Evolutionary conservation across 345 rosid genomes (phyloP).

Genomic region (Dovyalis caffra): DNA sequence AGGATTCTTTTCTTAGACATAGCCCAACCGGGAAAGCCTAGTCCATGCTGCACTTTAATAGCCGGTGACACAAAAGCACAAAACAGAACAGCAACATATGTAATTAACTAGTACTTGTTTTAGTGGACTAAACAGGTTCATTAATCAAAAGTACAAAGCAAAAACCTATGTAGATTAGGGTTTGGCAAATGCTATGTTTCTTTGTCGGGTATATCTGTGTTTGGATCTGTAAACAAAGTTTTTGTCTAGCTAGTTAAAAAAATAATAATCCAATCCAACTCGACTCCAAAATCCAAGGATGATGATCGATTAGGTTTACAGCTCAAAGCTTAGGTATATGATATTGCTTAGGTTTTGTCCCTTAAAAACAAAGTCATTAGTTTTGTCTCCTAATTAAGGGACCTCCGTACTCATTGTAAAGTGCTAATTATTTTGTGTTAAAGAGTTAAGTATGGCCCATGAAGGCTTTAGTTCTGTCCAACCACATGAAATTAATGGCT

Average conservation of each 20-base stretch:
- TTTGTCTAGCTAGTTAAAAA: not conserved
- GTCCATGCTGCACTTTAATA: too few species aligned
- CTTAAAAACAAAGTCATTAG: not conserved
- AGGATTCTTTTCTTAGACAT: not conserved
- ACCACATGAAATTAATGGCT: not conserved
- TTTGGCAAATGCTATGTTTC: not conserved
- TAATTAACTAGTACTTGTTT: not conserved
- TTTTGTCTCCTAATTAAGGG: conserved; percentile 4
- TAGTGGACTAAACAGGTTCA: not conserved
- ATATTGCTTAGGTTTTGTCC: not conserved
- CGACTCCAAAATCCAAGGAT: not conserved
- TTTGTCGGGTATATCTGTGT: not conserved
- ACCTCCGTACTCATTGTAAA: not conserved
- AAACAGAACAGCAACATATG: not conserved
- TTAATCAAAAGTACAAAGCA: not conserved
- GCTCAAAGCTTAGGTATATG: not conserved
- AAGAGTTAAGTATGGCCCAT: not conserved
- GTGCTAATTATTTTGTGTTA: not conserved
- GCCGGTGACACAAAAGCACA: not conserved
- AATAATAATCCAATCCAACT: not conserved
- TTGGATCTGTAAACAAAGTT: not conserved
- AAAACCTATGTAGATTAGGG: not conserved
- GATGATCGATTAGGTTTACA: not conserved
- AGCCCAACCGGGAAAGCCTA: too few species aligned
- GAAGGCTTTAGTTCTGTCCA: not conserved